Base-by-base conservation (phyloP, 1,284 basidiomycete species). In the Naganishia sp. region DNA sequence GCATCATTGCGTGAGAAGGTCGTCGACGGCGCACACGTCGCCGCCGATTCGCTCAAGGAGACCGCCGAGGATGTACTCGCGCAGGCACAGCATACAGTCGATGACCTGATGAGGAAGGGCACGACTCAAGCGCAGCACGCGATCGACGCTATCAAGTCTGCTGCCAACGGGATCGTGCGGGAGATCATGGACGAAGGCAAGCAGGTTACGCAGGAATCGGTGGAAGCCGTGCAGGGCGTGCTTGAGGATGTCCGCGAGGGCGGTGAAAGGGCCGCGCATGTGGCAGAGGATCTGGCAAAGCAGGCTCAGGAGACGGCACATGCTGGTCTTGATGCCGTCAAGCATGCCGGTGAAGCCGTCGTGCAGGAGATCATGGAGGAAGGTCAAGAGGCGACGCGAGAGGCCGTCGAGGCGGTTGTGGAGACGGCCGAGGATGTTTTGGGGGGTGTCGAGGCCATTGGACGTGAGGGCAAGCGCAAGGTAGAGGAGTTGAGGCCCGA, bases 331-430 rank as follows among this genome's bases (percentile, higher is more conserved):
- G 46, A 66, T 15, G 45, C 54, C 13, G 68, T 58, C 11, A 62
- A 61, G 41, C 28, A 62, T 18, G 61, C 45, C 5, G 68, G 64
- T 4, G 35, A 51, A n/a, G 52, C 35, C 2, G 39, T 69, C 17
- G 55, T 66, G 13, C 47, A 57, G 15, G 58, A 63, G 39, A 55
- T 69, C 28, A 60, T 66, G 55, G 60, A 69, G 55, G 68, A 69
- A 43, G 68, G 68, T 15, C 56, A 69, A 55, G 68, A 64, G 23
- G 43, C 46, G 35, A 69, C 65, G 17, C 49, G 47, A 25, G 64
- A 63, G 21, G 65, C 50, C 17, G 65, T 69, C 21, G 65, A 53
- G 32, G 65, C 42, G 31, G 64, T 69, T 15, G 50, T 58, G 21
- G 68, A 58, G 43, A 62, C 55, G 6, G 68, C 55, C 6, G 61